Evolutionary conservation across 805 yeast species (phyloP), one percentile per base, ranked within the genome.

Genomic region (Candida vaughaniae): DNA sequence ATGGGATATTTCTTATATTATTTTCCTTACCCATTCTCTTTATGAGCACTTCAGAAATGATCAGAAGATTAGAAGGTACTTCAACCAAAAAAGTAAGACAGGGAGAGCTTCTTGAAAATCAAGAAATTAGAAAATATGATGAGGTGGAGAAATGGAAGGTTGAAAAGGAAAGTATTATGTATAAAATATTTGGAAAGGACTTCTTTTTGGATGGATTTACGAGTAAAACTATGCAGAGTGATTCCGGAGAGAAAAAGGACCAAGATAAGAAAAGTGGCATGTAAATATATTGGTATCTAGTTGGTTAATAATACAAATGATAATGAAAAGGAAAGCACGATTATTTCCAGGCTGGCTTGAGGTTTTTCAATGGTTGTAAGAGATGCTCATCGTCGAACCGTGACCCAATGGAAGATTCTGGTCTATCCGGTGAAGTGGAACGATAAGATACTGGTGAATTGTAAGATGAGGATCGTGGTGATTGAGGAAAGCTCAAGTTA

Each of bases 191-290:
- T 42, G 74, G 74, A 0, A 52, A 48, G 29, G 74, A 68, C 37
- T 65, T 62, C 48, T 68, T 58, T 42, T 55, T 66, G 32, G 73
- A 68, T 36, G 73, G 73, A 9, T 65, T 65, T 36, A 68, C 73
- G 19, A 66, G 71, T 39, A 62, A 58, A 39, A 64, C 73, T 3
- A 60, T 67, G 61, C 42, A 39, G 20, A 33, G 39, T 8, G 38
- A 35, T 6, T 25, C 34, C 8, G 20, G n/a, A n/a, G n/a, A n/a
- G 14, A 22, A 22, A 18, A 11, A 10, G 4, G 30, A 25, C 12
- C 2, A 16, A 3, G 22, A 16, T n/a, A 17, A 16, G 10, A 33
- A 33, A 15, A 33, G 26, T 6, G 25, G 12, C 14, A 19, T 18
- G 20, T 32, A 29, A 36, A 35, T 12, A 39, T 33, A 39, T 18